Evolutionary conservation across 495 filamentous ascomycete genomes (phyloP).

Genomic region (Hypoxylon trugodes): DNA sequence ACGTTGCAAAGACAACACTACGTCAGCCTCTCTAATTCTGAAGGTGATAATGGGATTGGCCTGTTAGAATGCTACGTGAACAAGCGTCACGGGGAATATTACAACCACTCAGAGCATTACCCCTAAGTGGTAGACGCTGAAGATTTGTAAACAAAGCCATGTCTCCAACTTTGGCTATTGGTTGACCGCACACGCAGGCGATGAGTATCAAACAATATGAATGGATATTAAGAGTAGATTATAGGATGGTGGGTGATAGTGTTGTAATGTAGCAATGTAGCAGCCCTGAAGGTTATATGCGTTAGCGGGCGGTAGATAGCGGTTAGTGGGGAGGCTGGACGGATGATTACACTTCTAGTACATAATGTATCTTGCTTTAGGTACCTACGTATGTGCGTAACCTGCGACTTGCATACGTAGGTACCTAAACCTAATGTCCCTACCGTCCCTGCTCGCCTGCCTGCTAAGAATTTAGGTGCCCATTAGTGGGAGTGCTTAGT

Average conservation of each 20-base stretch:
- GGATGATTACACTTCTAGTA: no score
- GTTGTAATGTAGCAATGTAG: neutral
- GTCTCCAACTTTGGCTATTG: conserved; percentile 31
- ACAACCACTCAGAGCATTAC: conserved; percentile 31
- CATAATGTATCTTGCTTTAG: no score
- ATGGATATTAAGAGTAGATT: conserved; percentile 41
- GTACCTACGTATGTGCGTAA: neutral
- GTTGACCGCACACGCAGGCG: conserved; percentile 20
- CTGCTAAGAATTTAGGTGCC: no score
- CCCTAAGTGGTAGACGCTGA: conserved; percentile 33
- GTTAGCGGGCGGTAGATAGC: conserved; percentile 5
- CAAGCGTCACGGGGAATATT: conserved; percentile 29
- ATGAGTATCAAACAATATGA: conserved; percentile 28
- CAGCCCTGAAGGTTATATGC: conserved; percentile 1
- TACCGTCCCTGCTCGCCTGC: no score
- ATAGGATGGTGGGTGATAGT: conserved; percentile 8
- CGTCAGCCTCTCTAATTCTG: conserved; percentile 35
- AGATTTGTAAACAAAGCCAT: conserved; percentile 40
- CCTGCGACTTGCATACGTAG: no score
- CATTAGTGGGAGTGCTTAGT: neutral
- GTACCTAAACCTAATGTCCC: conserved; percentile 10
- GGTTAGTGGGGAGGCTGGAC: conserved; percentile 10
- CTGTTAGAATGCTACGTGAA: conserved; percentile 30
- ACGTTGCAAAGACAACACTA: conserved; percentile 15
- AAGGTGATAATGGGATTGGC: conserved; percentile 22